A percentile compares a stretch with the other conserved stretches of the same genome.
These are phyloP conservation scores for Peribolospora baueri DNA, from an alignment of 768 basidiomycete species.

Conservation along the genomic window DNA sequence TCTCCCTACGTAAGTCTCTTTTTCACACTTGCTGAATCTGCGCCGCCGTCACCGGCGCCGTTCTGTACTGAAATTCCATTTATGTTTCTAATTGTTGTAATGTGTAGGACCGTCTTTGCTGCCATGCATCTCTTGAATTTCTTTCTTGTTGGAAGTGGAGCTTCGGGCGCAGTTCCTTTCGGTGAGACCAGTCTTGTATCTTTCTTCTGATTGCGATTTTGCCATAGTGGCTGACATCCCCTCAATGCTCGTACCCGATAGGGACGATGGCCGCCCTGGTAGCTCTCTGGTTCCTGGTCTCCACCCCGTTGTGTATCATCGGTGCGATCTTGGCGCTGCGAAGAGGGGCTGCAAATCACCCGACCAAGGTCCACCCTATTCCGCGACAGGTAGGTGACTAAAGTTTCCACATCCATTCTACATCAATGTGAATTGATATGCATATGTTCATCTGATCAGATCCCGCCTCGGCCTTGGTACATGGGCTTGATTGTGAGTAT, in stretches of 20 bases:
- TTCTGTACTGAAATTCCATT: background rate
- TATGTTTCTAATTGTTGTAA: background rate
- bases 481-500: constrained; percentile 17
- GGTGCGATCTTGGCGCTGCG: constrained; percentile 68
- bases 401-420: background rate
- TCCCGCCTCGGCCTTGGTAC: constrained; percentile 43
- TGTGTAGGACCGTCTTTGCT: constrained; percentile 45
- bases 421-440: background rate
- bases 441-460: constrained; percentile 38
- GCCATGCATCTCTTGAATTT: constrained; percentile 76
- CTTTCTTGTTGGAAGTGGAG: constrained; percentile 57
- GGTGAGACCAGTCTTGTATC: constrained; percentile 26
- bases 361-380: background rate
- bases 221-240: fast-evolving
- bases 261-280: constrained; percentile 67
- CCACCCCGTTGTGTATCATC: constrained; percentile 61
- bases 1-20: constrained; percentile 48
- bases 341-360: constrained; percentile 32
- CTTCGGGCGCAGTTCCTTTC: constrained; percentile 89
- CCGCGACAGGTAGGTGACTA: background rate
- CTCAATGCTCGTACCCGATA: constrained; percentile 13
- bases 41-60: background rate
- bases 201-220: constrained; percentile 2
- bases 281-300: constrained; percentile 78
- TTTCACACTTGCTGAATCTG: background rate